phyloP scores from a whole-genome alignment of 352 stramenopile species.

The Thalassiosira mediterranea region DNA sequence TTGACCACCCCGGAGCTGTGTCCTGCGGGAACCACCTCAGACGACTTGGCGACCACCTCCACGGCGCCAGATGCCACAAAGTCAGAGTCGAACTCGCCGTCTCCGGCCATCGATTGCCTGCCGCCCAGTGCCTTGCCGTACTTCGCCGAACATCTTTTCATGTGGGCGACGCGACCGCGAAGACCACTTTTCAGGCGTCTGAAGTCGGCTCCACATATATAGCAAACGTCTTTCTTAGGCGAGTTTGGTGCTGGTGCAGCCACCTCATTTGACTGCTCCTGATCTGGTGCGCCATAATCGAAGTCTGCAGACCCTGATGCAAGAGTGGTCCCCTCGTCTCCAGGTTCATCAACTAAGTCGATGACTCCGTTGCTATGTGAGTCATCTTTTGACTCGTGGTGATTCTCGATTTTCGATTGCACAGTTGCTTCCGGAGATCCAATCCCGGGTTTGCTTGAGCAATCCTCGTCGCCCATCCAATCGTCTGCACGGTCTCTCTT shows the following conservation, averaged over 20 bases:
- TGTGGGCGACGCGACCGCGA: conserved; percentile 70
- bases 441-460: no score
- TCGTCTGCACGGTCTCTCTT: no score
- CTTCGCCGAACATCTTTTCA: conserved; percentile 81
- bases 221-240: conserved; percentile 55
- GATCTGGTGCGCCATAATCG: background rate
- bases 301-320: background rate
- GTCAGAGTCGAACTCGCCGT: conserved; percentile 32
- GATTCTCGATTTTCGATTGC: no score
- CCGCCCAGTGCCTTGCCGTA: conserved; percentile 60
- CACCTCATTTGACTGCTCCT: background rate
- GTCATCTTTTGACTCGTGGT: no score
- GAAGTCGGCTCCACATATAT: conserved; percentile 70
- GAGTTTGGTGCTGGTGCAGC: no score
- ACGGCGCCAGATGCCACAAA: conserved; percentile 17
- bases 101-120: conserved; percentile 28
- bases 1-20: conserved; percentile 19
- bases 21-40: background rate
- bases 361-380: no score
- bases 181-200: conserved; percentile 45
- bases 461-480: no score
- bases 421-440: no score
- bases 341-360: no score
- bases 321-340: conserved; percentile 16
- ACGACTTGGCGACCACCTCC: background rate